phyloP scores from a whole-genome alignment of 2,329 filamentous ascomycete genomes.

The Colletotrichum gigasporum region DNA sequence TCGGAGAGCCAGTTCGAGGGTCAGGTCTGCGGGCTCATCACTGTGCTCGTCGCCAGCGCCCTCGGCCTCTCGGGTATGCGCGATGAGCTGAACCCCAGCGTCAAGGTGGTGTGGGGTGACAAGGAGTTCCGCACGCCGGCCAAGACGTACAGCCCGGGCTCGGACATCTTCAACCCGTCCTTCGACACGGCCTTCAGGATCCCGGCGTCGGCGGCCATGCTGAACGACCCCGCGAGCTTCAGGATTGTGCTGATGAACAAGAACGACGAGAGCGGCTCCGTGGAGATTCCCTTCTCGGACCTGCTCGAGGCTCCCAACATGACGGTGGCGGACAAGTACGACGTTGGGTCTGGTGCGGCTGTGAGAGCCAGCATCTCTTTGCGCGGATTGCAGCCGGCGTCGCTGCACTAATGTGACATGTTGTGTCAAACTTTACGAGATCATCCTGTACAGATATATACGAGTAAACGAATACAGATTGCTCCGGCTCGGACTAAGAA shows the following conservation, averaged over 20 bases:
- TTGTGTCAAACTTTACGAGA: no score
- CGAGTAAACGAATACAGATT: no score
- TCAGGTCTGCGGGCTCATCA: constrained; percentile 50
- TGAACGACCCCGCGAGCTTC: constrained; percentile 40
- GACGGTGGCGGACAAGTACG: constrained; percentile 43
- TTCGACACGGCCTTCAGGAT: constrained; percentile 57
- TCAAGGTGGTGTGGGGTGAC: constrained; percentile 52
- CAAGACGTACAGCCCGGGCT: constrained; percentile 53
- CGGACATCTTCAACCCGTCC: constrained; percentile 57
- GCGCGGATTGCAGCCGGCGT: constrained; percentile 37
- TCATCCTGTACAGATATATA: constrained; percentile 1
- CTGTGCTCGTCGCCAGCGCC: constrained; percentile 53
- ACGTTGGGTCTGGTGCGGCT: constrained; percentile 44
- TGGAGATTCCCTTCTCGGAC: constrained; percentile 47
- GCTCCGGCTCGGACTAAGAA: no score
- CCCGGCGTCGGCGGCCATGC: constrained; percentile 44
- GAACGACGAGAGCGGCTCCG: constrained; percentile 42
- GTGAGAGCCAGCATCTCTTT: constrained; percentile 48
- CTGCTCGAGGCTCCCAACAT: constrained; percentile 43
- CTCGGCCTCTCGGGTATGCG: constrained; percentile 52
- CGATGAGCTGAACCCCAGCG: constrained; percentile 54
- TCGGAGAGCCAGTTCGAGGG: constrained; percentile 36
- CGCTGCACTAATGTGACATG: constrained; percentile 5
- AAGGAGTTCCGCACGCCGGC: constrained; percentile 51
- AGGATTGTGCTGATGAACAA: constrained; percentile 46